Evolutionary conservation across 2,329 filamentous ascomycete species (phyloP).

Genomic region (Cercospora zeae-maydis): DNA sequence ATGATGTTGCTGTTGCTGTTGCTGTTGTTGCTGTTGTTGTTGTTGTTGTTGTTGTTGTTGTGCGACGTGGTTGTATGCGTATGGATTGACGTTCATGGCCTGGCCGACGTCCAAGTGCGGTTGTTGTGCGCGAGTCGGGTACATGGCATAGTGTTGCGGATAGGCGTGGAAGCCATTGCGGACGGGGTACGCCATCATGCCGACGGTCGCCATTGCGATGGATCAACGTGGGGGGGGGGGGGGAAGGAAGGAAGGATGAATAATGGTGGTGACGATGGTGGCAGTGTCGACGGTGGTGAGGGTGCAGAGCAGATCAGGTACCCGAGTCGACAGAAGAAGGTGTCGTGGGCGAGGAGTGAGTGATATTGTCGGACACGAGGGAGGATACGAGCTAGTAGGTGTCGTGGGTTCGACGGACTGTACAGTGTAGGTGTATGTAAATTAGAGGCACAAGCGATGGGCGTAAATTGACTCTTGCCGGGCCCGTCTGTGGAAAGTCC

Average conservation of each 20-base stretch:
- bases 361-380: constrained; percentile 13
- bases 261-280: neutral
- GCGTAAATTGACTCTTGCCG: constrained; percentile 25
- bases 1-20: constrained; percentile 5
- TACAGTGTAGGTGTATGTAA: constrained; percentile 5
- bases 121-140: constrained; percentile 26
- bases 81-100: constrained; percentile 24
- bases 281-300: neutral
- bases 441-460: constrained; percentile 24
- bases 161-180: constrained; percentile 30
- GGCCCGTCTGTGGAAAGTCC: constrained; percentile 19
- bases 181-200: constrained; percentile 32
- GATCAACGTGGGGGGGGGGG: neutral
- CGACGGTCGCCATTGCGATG: constrained; percentile 31
- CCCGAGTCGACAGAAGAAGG: neutral
- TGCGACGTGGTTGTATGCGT: constrained; percentile 22
- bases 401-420: no score
- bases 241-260: no score
- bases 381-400: no score
- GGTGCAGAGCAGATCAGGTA: constrained; percentile 8
- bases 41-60: constrained; percentile 14
- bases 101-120: constrained; percentile 19
- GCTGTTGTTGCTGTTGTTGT: constrained; percentile 14
- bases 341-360: constrained; percentile 1
- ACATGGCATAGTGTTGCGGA: constrained; percentile 31